Conservation (phyloP, 257 asterid genomes). For the Apocynum venetum region DNA sequence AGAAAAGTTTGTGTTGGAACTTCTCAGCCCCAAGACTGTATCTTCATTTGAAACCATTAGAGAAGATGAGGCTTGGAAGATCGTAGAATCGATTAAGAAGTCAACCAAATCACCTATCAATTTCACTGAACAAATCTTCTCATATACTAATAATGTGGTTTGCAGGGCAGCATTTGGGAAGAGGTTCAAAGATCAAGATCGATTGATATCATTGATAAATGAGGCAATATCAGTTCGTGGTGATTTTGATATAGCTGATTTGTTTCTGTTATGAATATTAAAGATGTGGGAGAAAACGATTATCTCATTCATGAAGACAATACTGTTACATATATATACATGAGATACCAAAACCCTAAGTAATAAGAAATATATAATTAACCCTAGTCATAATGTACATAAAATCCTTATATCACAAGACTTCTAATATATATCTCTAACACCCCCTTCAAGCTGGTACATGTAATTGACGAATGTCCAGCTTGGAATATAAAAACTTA, state of each 20-base stretch:
- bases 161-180: conserved; percentile 21
- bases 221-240: background rate
- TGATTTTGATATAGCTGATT: conserved; percentile 23
- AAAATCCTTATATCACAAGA: too few relatives aligned
- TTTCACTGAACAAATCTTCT: conserved; percentile 4
- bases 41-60: conserved; percentile 6
- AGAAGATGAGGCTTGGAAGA: conserved; percentile 15
- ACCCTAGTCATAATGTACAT: too few relatives aligned
- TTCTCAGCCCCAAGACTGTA: conserved; percentile 12
- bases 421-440: too few relatives aligned
- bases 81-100: background rate
- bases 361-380: too few relatives aligned
- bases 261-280: too few relatives aligned
- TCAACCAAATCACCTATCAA: background rate
- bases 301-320: too few relatives aligned
- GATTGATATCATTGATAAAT: background rate
- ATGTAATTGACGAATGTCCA: too few relatives aligned
- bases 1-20: conserved; percentile 24
- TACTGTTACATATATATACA: too few relatives aligned
- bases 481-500: too few relatives aligned
- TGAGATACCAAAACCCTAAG: too few relatives aligned
- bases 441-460: too few relatives aligned
- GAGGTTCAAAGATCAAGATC: conserved; percentile 12
- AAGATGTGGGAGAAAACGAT: too few relatives aligned
- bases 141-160: background rate